phyloP scores from a whole-genome alignment of 768 basidiomycete genomes.

The Kwoniella dendrophila region DNA sequence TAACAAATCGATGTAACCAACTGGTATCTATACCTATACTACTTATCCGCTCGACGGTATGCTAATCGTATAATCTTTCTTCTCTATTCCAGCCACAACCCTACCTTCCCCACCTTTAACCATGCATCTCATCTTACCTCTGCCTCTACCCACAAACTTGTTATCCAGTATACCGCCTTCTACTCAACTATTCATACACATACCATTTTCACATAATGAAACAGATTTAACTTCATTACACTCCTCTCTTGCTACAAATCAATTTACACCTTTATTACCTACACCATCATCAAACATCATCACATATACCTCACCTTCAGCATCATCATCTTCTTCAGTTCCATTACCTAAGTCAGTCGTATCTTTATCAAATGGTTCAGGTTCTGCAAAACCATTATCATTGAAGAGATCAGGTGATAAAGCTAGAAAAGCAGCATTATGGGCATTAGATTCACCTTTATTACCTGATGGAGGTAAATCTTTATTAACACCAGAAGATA shows the following conservation, averaged over 20 bases:
- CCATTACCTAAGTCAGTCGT: slow-evolving; percentile 27
- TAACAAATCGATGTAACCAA: too few relatives aligned
- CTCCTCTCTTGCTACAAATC: slow-evolving; percentile 24
- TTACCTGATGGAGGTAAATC: slow-evolving; percentile 78
- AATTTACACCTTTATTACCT: slow-evolving; percentile 36
- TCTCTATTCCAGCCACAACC: slow-evolving; percentile 39
- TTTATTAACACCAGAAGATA: slow-evolving; percentile 81
- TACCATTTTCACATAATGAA: slow-evolving; percentile 27
- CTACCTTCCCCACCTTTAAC: slow-evolving; percentile 43
- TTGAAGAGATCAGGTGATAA: slow-evolving; percentile 59
- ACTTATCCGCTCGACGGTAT: too few relatives aligned
- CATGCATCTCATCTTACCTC: slow-evolving; percentile 49
- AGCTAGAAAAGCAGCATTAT: slow-evolving; percentile 83
- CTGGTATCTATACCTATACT: too few relatives aligned
- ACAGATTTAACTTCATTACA: slow-evolving; percentile 29
- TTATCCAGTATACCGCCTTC: slow-evolving; percentile 48
- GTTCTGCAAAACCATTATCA: slow-evolving; percentile 34
- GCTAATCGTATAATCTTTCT: background rate
- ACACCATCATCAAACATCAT: slow-evolving; percentile 38
- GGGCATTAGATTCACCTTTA: slow-evolving; percentile 75
- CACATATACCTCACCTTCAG: slow-evolving; percentile 44
- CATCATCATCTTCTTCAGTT: slow-evolving; percentile 26
- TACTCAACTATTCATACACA: slow-evolving; percentile 51
- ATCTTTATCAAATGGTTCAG: background rate
- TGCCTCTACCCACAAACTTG: slow-evolving; percentile 39